A percentile compares a stretch with the other conserved stretches of the same genome.
Conservation (phyloP, 768 basidiomycete species). For the Mycena filopes region DNA sequence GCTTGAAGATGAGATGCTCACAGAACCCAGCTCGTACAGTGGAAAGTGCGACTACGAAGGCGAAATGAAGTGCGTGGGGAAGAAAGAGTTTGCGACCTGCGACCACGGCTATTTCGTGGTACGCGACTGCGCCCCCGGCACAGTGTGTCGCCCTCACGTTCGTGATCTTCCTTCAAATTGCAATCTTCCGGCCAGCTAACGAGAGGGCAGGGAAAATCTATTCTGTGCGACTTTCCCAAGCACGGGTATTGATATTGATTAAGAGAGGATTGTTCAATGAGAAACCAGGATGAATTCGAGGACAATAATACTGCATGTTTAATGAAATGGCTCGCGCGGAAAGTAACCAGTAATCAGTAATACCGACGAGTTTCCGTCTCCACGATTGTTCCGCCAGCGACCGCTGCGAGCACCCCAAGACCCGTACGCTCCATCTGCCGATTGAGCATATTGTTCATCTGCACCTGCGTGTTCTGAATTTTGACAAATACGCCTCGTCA, state of each 20-base stretch:
- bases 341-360: no score
- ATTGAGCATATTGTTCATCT: slow-evolving; percentile 7
- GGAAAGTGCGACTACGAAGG: slow-evolving; percentile 12
- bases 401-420: slow-evolving; percentile 4
- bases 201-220: background rate
- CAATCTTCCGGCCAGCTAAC: background rate
- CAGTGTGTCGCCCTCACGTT: slow-evolving; percentile 3
- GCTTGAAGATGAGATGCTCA: no score
- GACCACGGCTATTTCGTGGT: slow-evolving; percentile 15
- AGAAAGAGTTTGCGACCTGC: slow-evolving; percentile 5
- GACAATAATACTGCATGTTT: no score
- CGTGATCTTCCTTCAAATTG: background rate
- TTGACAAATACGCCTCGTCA: no score
- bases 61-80: slow-evolving; percentile 10
- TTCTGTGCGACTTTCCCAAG: slow-evolving; percentile 6
- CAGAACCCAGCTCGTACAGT: background rate
- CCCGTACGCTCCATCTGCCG: background rate
- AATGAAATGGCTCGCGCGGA: no score
- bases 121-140: background rate
- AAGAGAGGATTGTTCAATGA: no score
- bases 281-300: no score
- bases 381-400: slow-evolving; percentile 9
- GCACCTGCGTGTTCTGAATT: slow-evolving; percentile 5
- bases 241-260: slow-evolving; percentile 8
- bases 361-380: no score